These are phyloP conservation scores for Candida sp. DNA, from an alignment of 1,139 yeast species.

Conservation along the genomic window DNA sequence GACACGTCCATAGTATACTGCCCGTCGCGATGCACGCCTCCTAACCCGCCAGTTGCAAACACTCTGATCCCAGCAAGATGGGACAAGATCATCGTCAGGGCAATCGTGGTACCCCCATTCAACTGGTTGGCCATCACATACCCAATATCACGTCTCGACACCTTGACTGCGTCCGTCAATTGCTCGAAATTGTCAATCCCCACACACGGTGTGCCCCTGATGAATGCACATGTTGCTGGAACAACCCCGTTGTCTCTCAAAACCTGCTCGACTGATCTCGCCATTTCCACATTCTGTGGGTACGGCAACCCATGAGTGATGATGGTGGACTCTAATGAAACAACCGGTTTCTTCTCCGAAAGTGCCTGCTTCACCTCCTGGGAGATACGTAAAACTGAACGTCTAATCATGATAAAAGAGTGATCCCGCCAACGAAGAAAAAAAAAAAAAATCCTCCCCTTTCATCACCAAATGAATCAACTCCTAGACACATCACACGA, in stretches of 20 bases:
- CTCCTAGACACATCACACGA: conserved; percentile 3
- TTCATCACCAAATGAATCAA: not conserved
- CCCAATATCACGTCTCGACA: conserved; percentile 84
- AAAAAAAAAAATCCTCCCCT: conserved; percentile 1
- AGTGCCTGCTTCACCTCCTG: conserved; percentile 70
- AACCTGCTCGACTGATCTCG: conserved; percentile 62
- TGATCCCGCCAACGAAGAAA: not conserved
- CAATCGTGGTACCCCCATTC: conserved; percentile 90
- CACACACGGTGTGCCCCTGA: conserved; percentile 72
- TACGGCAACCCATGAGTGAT: conserved; percentile 90
- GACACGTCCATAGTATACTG: conserved; percentile 79
- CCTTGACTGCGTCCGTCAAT: conserved; percentile 61
- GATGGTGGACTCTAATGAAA: conserved; percentile 85
- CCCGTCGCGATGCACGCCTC: conserved; percentile 90
- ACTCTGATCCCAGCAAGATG: conserved; percentile 77
- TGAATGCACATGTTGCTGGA: conserved; percentile 88
- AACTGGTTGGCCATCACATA: conserved; percentile 64
- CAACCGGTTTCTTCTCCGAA: conserved; percentile 59
- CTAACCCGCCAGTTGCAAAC: conserved; percentile 94
- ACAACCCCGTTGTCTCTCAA: conserved; percentile 69
- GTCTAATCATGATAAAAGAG: not conserved
- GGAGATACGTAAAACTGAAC: conserved; percentile 23
- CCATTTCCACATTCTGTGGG: conserved; percentile 80
- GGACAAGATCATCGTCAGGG: conserved; percentile 87
- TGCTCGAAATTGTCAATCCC: conserved; percentile 60